Conservation (phyloP, 192 early-diverging fungal genomes). For the Coemansia umbellata region DNA sequence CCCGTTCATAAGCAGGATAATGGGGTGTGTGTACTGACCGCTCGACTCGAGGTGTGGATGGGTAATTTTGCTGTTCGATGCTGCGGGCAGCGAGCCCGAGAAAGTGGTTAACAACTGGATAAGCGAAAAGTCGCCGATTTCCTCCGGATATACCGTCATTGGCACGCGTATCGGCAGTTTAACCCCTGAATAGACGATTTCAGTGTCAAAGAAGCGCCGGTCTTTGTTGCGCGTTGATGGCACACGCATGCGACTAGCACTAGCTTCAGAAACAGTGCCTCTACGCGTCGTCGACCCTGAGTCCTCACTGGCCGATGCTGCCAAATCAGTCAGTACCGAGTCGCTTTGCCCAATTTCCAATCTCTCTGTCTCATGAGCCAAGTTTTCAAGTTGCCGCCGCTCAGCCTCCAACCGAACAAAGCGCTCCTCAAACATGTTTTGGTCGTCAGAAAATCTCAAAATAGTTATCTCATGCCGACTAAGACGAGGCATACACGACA, state of each 20-base stretch:
- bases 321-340: slow-evolving; percentile 21
- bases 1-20: slow-evolving; percentile 85
- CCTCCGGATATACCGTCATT: slow-evolving; percentile 78
- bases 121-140: slow-evolving; percentile 89
- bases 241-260: slow-evolving; percentile 45
- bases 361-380: slow-evolving; percentile 26
- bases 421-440: slow-evolving; percentile 82
- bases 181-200: slow-evolving; percentile 77
- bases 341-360: slow-evolving; percentile 18
- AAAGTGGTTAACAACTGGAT: slow-evolving; percentile 80
- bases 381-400: slow-evolving; percentile 17
- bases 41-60: slow-evolving; percentile 88
- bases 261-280: slow-evolving; percentile 53
- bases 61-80: slow-evolving; percentile 45
- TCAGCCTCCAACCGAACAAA: slow-evolving; percentile 52
- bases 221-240: slow-evolving; percentile 69
- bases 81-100: slow-evolving; percentile 36
- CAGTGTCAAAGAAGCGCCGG: slow-evolving; percentile 82
- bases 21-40: slow-evolving; percentile 80
- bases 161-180: slow-evolving; percentile 87
- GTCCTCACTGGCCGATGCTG: slow-evolving; percentile 25
- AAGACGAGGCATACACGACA: slow-evolving; percentile 73
- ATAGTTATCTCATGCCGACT: slow-evolving; percentile 78
- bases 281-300: slow-evolving; percentile 20
- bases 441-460: slow-evolving; percentile 75